phyloP scores from a whole-genome alignment of 345 rosid genomes.

The Pseudoturritis turrita region DNA sequence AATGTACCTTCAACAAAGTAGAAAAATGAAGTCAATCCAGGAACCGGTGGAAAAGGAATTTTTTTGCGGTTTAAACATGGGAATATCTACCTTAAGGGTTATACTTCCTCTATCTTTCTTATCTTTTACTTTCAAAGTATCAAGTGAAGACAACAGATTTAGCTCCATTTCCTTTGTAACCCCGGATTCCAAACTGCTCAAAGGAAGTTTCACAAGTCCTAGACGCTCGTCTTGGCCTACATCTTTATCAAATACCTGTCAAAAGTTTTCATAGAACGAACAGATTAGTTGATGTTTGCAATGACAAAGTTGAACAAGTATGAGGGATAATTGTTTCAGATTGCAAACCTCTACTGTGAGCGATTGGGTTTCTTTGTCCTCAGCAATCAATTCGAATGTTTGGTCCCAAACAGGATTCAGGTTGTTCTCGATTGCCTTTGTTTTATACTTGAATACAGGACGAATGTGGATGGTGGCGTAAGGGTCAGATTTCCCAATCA shows the following conservation, averaged over 20 bases:
- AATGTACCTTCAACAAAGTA: conserved; percentile 41
- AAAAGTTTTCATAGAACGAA: background rate
- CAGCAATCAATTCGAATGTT: conserved; percentile 80
- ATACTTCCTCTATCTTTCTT: conserved; percentile 92
- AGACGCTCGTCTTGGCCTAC: conserved; percentile 91
- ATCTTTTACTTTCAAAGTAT: conserved; percentile 87
- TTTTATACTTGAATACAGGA: conserved; percentile 82
- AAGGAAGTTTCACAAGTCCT: conserved; percentile 72
- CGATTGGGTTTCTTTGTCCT: conserved; percentile 95
- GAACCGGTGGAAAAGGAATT: background rate
- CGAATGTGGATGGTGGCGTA: conserved; percentile 69
- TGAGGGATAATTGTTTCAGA: background rate
- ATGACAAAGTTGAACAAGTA: background rate
- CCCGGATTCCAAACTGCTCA: conserved; percentile 55
- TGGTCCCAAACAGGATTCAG: conserved; percentile 94
- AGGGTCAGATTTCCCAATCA: conserved; percentile 99
- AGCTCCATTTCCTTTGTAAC: conserved; percentile 51
- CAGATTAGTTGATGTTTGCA: background rate
- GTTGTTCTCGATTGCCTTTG: conserved; percentile 79
- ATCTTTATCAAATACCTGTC: conserved; percentile 87
- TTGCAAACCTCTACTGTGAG: conserved; percentile 68
- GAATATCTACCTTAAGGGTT: conserved; percentile 62
- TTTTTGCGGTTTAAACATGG: background rate
- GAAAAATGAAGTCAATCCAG: conserved; percentile 21
- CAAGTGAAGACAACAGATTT: conserved; percentile 80